Conservation (phyloP, 805 yeast species). For the Wickerhamomyces tratensis region DNA sequence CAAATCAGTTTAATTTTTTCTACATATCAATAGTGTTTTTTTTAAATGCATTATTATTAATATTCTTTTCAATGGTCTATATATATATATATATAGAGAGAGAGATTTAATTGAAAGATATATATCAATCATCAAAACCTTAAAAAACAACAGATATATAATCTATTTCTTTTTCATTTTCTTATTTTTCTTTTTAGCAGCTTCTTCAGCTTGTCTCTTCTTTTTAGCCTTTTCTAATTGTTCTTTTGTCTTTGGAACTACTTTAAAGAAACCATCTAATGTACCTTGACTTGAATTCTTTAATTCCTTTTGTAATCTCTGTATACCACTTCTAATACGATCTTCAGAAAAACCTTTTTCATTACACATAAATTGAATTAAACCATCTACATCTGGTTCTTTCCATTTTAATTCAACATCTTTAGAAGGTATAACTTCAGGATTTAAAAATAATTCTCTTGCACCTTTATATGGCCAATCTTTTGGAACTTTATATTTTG, state of each 20-base stretch:
- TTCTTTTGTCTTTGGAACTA: conserved; percentile 41
- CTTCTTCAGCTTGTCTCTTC: conserved; percentile 25
- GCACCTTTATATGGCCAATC: conserved; percentile 92
- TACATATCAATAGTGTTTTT: too few species aligned
- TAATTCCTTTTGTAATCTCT: conserved; percentile 72
- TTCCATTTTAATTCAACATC: conserved; percentile 73
- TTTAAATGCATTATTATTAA: too few species aligned
- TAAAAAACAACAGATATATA: not conserved
- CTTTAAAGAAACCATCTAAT: conserved; percentile 84
- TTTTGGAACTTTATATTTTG: conserved; percentile 80
- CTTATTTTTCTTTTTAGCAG: conserved; percentile 17
- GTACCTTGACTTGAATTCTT: conserved; percentile 87
- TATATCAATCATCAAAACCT: too few species aligned
- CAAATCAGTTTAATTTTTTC: too few species aligned
- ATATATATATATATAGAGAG: too few species aligned
- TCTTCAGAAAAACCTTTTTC: conserved; percentile 93
- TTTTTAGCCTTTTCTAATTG: conserved; percentile 25
- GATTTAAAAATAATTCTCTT: conserved; percentile 69
- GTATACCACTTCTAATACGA: conserved; percentile 80
- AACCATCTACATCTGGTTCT: conserved; percentile 80
- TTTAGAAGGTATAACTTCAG: conserved; percentile 61
- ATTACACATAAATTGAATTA: conserved; percentile 72
- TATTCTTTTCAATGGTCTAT: too few species aligned
- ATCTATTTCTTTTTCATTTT: conserved; percentile 12
- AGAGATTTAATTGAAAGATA: too few species aligned